Evolutionary conservation across 1,139 yeast species (phyloP).

Genomic region (Diutina neorugosa): DNA sequence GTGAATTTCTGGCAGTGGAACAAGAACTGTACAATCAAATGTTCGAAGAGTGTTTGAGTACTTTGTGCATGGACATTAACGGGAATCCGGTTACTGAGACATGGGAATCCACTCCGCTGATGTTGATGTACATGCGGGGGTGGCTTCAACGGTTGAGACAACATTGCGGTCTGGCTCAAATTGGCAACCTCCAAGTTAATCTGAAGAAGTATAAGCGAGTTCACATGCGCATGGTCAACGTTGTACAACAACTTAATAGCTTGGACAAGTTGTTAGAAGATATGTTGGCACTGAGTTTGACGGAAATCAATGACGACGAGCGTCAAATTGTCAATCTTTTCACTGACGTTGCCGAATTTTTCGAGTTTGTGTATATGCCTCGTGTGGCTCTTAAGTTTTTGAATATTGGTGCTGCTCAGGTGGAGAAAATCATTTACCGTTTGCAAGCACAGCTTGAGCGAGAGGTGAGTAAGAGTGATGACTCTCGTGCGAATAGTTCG

Average conservation of each 20-base stretch:
- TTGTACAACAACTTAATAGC: slow-evolving; percentile 35
- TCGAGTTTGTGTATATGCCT: slow-evolving; percentile 43
- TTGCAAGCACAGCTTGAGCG: background rate
- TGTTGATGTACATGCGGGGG: slow-evolving; percentile 36
- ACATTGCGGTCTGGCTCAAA: slow-evolving; percentile 73
- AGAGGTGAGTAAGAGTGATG: background rate
- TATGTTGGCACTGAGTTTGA: slow-evolving; percentile 44
- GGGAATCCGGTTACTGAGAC: slow-evolving; percentile 43
- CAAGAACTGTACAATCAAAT: slow-evolving; percentile 67
- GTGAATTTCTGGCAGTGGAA: slow-evolving; percentile 73
- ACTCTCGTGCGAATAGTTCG: background rate
- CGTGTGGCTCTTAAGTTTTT: slow-evolving; percentile 34
- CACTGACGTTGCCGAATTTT: slow-evolving; percentile 50
- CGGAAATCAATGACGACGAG: slow-evolving; percentile 37
- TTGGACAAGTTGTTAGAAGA: slow-evolving; percentile 54
- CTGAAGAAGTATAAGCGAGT: slow-evolving; percentile 7
- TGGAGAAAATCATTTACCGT: slow-evolving; percentile 16
- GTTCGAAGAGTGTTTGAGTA: slow-evolving; percentile 47
- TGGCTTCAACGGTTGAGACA: slow-evolving; percentile 67
- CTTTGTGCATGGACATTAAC: slow-evolving; percentile 42
- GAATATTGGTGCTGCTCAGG: slow-evolving; percentile 17
- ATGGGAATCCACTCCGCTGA: slow-evolving; percentile 36
- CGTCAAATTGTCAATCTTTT: slow-evolving; percentile 30
- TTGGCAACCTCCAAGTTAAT: slow-evolving; percentile 33
- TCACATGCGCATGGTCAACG: background rate